phyloP scores from a whole-genome alignment of 495 filamentous ascomycete genomes.

The Hypoxylon lienhwacheense region DNA sequence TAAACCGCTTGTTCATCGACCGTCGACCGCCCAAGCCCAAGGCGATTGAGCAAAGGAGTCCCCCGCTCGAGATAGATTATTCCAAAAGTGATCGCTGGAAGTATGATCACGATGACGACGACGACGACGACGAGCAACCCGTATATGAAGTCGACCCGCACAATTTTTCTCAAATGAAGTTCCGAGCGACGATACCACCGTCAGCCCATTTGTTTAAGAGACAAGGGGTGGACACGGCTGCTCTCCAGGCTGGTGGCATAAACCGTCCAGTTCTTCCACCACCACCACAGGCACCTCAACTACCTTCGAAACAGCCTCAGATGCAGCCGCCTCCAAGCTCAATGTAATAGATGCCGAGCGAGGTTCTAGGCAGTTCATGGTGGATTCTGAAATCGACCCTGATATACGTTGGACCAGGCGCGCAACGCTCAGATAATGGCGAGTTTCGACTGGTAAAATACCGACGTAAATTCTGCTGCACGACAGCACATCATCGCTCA shows the following conservation, averaged over 20 bases:
- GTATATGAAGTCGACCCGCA: conserved; percentile 70
- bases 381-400: not conserved
- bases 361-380: not conserved
- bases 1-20: conserved; percentile 80
- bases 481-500: not conserved
- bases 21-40: conserved; percentile 51
- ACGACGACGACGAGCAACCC: conserved; percentile 69
- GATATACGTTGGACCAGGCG: not conserved
- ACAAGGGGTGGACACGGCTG: conserved; percentile 22
- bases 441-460: not conserved
- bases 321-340: conserved; percentile 5
- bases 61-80: conserved; percentile 55
- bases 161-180: conserved; percentile 69
- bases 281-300: conserved; percentile 45
- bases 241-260: conserved; percentile 21
- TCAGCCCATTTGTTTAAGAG: conserved; percentile 41
- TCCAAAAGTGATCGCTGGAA: conserved; percentile 73
- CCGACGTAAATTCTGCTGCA: not conserved
- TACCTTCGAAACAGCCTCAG: conserved; percentile 40
- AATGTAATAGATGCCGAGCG: not conserved
- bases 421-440: not conserved
- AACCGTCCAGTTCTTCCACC: conserved; percentile 32
- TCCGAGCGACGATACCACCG: conserved; percentile 68
- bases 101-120: conserved; percentile 74
- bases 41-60: conserved; percentile 49